Evolutionary conservation across 2,329 filamentous ascomycete species (phyloP).

Genomic region (Neopestalotiopsis sp.): DNA sequence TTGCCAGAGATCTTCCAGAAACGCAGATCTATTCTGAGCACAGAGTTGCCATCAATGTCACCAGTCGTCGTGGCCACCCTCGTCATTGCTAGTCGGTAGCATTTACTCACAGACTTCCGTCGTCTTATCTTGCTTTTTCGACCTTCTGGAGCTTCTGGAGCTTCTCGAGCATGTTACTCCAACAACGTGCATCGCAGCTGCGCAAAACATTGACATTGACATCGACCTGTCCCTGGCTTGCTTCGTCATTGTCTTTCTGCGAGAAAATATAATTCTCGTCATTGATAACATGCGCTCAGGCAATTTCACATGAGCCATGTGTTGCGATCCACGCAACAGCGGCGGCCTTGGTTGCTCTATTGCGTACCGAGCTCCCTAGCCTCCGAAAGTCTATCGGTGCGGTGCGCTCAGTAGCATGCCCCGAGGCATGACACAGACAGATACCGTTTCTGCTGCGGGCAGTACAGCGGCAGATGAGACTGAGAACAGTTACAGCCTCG

Average conservation of each 20-base stretch:
- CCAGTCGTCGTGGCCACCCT: neutral
- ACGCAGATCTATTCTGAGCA: neutral
- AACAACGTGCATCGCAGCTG: neutral
- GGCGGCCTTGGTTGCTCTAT: conserved; percentile 9
- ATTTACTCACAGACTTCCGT: neutral
- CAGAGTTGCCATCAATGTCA: neutral
- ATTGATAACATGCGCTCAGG: neutral
- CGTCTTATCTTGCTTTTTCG: neutral
- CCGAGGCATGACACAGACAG: neutral
- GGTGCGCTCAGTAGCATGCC: neutral
- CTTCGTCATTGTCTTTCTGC: neutral
- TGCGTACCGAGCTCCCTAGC: conserved; percentile 13
- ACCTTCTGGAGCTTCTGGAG: neutral
- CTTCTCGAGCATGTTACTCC: neutral
- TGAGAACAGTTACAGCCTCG: neutral
- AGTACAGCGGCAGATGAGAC: neutral
- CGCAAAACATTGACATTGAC: neutral
- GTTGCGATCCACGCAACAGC: neutral
- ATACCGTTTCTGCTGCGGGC: neutral
- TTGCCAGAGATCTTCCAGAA: neutral
- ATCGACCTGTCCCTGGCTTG: neutral
- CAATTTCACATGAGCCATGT: neutral
- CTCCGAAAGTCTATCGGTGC: neutral
- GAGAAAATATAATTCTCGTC: neutral
- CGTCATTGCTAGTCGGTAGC: neutral